These are phyloP conservation scores for Pterocarpus macrocarpus DNA, from an alignment of 306 rosid genomes.

Conservation along the genomic window DNA sequence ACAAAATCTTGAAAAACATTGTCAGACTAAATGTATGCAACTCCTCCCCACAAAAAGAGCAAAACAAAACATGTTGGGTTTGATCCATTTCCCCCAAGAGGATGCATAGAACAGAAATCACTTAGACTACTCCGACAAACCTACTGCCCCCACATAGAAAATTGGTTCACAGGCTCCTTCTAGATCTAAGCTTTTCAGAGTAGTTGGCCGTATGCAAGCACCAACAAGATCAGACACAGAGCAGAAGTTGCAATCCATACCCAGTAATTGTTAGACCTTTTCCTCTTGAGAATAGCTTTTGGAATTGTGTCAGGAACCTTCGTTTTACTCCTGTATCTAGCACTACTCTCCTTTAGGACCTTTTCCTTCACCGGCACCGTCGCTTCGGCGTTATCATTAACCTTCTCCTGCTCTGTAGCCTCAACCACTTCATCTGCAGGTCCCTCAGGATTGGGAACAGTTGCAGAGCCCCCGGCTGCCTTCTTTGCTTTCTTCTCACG, in stretches of 20 bases:
- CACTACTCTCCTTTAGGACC: conserved; percentile 54
- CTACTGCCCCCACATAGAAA: conserved; percentile 38
- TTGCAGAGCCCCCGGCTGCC: conserved; percentile 52
- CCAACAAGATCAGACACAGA: conserved; percentile 50
- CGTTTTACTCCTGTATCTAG: conserved; percentile 58
- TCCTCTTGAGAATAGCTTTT: conserved; percentile 75
- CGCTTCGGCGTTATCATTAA: conserved; percentile 47
- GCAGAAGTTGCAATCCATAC: conserved; percentile 72
- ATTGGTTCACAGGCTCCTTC: conserved; percentile 37
- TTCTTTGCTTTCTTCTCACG: conserved; percentile 88
- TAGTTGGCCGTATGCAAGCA: conserved; percentile 58
- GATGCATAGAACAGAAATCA: no score
- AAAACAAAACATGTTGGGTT: conserved; percentile 51
- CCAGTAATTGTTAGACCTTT: conserved; percentile 68
- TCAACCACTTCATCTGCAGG: conserved; percentile 49
- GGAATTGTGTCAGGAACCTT: conserved; percentile 69
- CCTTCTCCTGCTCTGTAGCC: conserved; percentile 61
- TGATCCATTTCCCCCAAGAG: conserved; percentile 48
- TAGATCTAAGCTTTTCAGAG: conserved; percentile 47
- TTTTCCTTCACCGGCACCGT: conserved; percentile 47
- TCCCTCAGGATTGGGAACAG: conserved; percentile 58
- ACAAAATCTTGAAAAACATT: conserved; percentile 56
- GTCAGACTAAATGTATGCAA: conserved; percentile 39
- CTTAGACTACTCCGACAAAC: no score
- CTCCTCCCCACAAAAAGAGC: conserved; percentile 44